Base-by-base conservation (phyloP, 176 grass and related monocot genomes). In the Musa schizocarpa region DNA sequence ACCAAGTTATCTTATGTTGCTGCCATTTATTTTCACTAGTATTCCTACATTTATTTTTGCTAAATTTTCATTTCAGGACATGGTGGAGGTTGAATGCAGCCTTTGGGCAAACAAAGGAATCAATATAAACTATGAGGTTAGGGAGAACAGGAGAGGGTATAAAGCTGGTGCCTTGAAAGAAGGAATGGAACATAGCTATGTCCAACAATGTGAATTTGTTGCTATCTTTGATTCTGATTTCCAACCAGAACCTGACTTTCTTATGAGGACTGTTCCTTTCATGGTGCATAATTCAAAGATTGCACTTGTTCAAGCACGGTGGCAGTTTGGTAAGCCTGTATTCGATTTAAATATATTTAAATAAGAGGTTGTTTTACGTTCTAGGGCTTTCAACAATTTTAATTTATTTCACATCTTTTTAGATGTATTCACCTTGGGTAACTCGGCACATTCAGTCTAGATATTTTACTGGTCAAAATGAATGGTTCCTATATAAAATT, bases 221-320 rank as follows among this genome's bases (percentile, higher is more conserved):
- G 90, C 81, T 34, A 86, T 99, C 64, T 99, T 99, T 76, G 95
- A 99, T 58, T 82, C 95, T 25, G 95, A 99, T 91, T 99, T 99
- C 82, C 88, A 99, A 64, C 95, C 90, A 12, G 88, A 94, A 78
- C 27, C 90, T 6, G 95, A 99, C 74, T 99, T 99, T 66, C 90
- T 94, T 62, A 43, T 82, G 51, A 91, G 82, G 82, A 91, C 82
- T 9, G 54, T 99, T 64, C 90, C 90, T 17, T 99, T 89, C 84
- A 80, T 99, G 59, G 69, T 78, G 21, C 84, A 80, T 64, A 87
- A 89, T 79, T 74, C 95, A 80, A 59, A 74, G 17, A 82, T 94
- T 76, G 90, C 76, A 25, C 95, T 99, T 79, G 95, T 99, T 89
- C 95, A 99, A 77, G 88, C 90, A 14, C 75, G 91, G 8, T 99